Conservation (phyloP, 257 asterid species). For the Solanum paucissectum region DNA sequence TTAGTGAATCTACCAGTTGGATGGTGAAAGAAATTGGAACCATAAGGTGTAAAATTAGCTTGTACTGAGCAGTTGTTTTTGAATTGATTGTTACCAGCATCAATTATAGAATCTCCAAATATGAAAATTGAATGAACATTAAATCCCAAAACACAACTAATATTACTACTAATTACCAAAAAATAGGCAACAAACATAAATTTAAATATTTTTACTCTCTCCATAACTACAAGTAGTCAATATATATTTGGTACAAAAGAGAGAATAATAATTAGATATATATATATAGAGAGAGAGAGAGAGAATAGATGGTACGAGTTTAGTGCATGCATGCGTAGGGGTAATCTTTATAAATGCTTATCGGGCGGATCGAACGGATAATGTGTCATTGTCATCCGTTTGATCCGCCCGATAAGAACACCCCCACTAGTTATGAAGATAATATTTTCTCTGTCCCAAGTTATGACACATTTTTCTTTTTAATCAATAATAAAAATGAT, state of each 20-base stretch:
- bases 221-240: neutral
- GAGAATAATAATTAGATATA: neutral
- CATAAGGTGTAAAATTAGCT: conserved; percentile 81
- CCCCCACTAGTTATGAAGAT: no score
- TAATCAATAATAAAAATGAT: no score
- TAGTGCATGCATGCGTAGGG: no score
- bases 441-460: no score
- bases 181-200: neutral
- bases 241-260: neutral
- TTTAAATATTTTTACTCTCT: conserved; percentile 3
- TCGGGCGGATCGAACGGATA: no score
- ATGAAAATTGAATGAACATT: conserved; percentile 38
- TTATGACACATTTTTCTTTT: no score
- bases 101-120: conserved; percentile 66
- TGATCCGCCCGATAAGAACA: no score
- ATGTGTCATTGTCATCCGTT: no score
- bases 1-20: conserved; percentile 80
- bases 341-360: no score
- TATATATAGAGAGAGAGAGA: no score
- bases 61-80: conserved; percentile 41
- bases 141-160: conserved; percentile 8
- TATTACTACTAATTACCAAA: neutral
- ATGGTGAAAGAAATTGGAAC: conserved; percentile 52
- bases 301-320: no score
- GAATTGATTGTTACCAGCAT: conserved; percentile 67